Conservation (phyloP, 345 rosid genomes). For the Passiflora organensis region DNA sequence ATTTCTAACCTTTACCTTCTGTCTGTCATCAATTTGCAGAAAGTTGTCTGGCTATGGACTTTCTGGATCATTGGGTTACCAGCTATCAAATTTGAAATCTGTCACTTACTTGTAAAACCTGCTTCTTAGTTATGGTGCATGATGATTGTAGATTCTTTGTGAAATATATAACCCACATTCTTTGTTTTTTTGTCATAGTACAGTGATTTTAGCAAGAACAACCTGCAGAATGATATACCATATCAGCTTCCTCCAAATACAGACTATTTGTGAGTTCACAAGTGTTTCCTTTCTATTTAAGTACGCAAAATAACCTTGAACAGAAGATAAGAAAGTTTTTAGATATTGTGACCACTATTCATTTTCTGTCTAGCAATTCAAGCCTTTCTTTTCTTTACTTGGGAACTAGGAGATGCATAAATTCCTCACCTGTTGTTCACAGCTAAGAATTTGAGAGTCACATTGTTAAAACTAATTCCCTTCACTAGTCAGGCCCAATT, state of each 20-base stretch:
- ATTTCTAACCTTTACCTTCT: background rate
- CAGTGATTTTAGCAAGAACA: slow-evolving; percentile 91
- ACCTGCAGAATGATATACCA: slow-evolving; percentile 69
- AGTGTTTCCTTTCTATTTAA: background rate
- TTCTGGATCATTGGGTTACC: slow-evolving; percentile 79
- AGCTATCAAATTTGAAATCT: slow-evolving; percentile 72
- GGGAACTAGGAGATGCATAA: no score
- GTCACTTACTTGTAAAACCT: slow-evolving; percentile 68
- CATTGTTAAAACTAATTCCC: no score
- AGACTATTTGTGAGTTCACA: slow-evolving; percentile 47
- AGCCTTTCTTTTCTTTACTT: no score
- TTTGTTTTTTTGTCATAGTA: slow-evolving; percentile 44
- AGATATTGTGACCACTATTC: background rate
- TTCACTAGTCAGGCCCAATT: no score
- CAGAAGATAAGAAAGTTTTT: background rate
- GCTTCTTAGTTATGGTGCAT: slow-evolving; percentile 6
- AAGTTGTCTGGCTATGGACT: slow-evolving; percentile 64
- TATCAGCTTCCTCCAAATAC: slow-evolving; percentile 88
- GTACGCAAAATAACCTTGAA: background rate
- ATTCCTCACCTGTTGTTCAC: no score
- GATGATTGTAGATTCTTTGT: slow-evolving; percentile 7
- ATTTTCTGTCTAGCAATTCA: no score
- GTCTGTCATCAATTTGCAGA: slow-evolving; percentile 41
- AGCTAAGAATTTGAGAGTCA: no score
- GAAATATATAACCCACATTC: slow-evolving; percentile 18